A percentile compares a stretch with the other conserved stretches of the same genome.
phyloP scores from a whole-genome alignment of 306 rosid species.

The Prunus mume region DNA sequence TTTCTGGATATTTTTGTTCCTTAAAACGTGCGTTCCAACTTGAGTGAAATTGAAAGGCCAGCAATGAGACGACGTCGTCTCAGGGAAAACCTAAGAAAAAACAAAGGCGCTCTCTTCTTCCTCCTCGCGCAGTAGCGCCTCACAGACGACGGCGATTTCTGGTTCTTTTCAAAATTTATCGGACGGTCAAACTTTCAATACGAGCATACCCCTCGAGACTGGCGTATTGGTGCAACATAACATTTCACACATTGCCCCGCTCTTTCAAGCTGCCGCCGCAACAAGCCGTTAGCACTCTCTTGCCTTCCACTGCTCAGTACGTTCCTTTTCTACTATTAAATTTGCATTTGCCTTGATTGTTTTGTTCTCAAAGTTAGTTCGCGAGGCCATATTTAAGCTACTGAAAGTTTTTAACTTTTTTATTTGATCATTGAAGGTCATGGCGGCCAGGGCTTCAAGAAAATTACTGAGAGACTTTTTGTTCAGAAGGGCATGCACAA shows the following conservation, averaged over 20 bases:
- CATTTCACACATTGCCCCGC: neutral
- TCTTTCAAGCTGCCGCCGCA: neutral
- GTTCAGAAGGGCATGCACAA: constrained; percentile 29
- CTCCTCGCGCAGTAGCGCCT: too few species aligned
- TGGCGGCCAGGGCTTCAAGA: constrained; percentile 77
- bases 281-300: neutral
- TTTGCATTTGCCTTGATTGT: neutral
- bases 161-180: too few species aligned
- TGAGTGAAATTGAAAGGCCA: too few species aligned
- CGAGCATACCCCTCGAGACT: too few species aligned
- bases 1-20: too few species aligned
- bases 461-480: constrained; percentile 44
- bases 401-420: neutral
- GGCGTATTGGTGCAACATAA: neutral
- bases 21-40: too few species aligned
- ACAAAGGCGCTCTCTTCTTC: too few species aligned
- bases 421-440: constrained; percentile 13
- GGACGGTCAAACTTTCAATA: too few species aligned
- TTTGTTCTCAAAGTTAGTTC: neutral
- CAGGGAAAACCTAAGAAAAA: too few species aligned
- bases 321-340: neutral
- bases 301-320: neutral
- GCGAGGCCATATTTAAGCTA: neutral
- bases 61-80: too few species aligned
- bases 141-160: too few species aligned